Evolutionary conservation across 306 rosid genomes (phyloP).

Genomic region (Arachis stenosperma): DNA sequence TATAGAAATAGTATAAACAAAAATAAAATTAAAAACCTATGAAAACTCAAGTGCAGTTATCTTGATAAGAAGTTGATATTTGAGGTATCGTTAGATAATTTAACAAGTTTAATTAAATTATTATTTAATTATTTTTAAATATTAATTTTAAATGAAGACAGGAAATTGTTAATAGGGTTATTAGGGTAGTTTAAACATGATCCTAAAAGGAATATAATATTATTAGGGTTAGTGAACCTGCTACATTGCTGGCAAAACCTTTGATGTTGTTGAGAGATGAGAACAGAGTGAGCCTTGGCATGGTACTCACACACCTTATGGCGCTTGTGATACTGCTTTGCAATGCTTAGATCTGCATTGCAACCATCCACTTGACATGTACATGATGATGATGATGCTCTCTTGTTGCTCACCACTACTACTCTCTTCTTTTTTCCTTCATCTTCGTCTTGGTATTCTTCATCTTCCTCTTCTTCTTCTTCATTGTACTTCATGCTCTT

Average conservation of each 20-base stretch:
- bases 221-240: slow-evolving; percentile 78
- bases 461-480: slow-evolving; percentile 53
- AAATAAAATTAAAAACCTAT: too few species aligned
- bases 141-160: too few species aligned
- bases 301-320: slow-evolving; percentile 92
- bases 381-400: slow-evolving; percentile 54
- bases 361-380: slow-evolving; percentile 74
- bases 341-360: slow-evolving; percentile 68
- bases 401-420: slow-evolving; percentile 35
- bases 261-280: slow-evolving; percentile 56
- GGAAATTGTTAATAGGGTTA: too few species aligned
- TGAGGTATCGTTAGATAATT: too few species aligned
- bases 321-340: slow-evolving; percentile 72
- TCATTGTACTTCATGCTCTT: slow-evolving; percentile 52
- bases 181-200: too few species aligned
- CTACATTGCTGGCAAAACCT: slow-evolving; percentile 99
- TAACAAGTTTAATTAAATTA: too few species aligned
- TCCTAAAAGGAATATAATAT: too few species aligned
- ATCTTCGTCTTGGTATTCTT: slow-evolving; percentile 17
- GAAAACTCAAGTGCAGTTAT: too few species aligned
- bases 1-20: too few species aligned
- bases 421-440: slow-evolving; percentile 57
- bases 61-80: too few species aligned
- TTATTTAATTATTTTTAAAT: too few species aligned
- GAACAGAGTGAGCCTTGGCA: slow-evolving; percentile 74